Conservation (phyloP, 1,284 basidiomycete species). For the Ustilago sp. region DNA sequence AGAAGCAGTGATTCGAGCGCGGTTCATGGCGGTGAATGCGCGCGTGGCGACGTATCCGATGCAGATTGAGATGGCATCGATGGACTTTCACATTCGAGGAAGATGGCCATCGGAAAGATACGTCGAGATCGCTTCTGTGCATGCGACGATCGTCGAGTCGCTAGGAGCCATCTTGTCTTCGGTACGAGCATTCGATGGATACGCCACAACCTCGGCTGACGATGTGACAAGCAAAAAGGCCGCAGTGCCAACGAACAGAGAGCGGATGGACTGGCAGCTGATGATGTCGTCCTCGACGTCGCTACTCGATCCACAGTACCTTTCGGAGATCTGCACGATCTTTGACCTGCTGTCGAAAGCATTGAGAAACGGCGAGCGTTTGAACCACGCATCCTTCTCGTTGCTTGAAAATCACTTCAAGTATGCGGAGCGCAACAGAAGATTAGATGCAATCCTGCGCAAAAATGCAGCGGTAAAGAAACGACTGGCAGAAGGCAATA, state of each 20-base stretch:
- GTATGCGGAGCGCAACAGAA: slow-evolving; percentile 32
- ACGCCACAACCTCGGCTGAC: slow-evolving; percentile 5
- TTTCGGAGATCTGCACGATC: slow-evolving; percentile 51
- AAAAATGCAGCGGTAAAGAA: slow-evolving; percentile 12
- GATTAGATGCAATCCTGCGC: slow-evolving; percentile 30
- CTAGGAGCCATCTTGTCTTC: slow-evolving; percentile 35
- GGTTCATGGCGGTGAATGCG: slow-evolving; percentile 70
- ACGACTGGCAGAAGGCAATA: neutral
- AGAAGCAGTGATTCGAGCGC: slow-evolving; percentile 60
- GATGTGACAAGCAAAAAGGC: slow-evolving; percentile 2
- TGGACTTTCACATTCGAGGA: slow-evolving; percentile 71
- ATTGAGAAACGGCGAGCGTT: slow-evolving; percentile 44
- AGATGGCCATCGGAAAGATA: slow-evolving; percentile 74
- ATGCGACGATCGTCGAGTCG: slow-evolving; percentile 55
- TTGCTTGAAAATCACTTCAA: slow-evolving; percentile 45
- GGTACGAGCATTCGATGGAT: slow-evolving; percentile 31
- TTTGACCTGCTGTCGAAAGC: slow-evolving; percentile 53
- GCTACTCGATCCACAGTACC: slow-evolving; percentile 53
- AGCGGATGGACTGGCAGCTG: slow-evolving; percentile 42
- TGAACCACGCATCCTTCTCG: slow-evolving; percentile 41
- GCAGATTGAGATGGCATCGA: slow-evolving; percentile 73
- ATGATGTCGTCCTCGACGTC: slow-evolving; percentile 45
- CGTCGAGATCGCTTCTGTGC: slow-evolving; percentile 69
- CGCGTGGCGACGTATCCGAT: slow-evolving; percentile 69
- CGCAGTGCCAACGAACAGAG: neutral